A percentile compares a stretch with the other conserved stretches of the same genome.
Evolutionary conservation across 208 protist genomes (phyloP).

Genomic region (Porcisia hertigi): DNA sequence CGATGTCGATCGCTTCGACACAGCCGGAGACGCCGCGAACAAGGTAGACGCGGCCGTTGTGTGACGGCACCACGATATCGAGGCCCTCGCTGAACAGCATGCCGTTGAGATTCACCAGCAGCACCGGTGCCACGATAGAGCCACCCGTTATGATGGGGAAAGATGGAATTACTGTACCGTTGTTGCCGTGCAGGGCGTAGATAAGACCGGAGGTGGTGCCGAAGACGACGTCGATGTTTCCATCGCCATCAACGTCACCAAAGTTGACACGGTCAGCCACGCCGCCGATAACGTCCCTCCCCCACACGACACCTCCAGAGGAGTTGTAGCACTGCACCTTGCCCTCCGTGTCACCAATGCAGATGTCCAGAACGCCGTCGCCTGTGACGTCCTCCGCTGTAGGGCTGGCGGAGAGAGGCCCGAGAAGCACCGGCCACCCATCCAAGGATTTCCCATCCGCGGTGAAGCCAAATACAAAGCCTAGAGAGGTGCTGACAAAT

Average conservation of each 20-base stretch:
- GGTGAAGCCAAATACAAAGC: constrained; percentile 75
- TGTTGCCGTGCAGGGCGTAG: constrained; percentile 78
- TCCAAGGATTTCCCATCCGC: constrained; percentile 40
- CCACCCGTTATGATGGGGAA: constrained; percentile 85
- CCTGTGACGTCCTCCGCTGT: constrained; percentile 82
- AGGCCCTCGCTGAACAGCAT: constrained; percentile 37
- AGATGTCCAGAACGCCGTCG: constrained; percentile 87
- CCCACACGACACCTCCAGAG: constrained; percentile 78
- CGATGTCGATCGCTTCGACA: constrained; percentile 89
- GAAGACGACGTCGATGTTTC: constrained; percentile 83
- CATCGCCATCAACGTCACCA: constrained; percentile 92
- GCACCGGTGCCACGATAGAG: constrained; percentile 64
- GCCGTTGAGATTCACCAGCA: constrained; percentile 67
- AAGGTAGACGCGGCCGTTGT: constrained; percentile 91
- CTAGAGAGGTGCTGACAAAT: constrained; percentile 76
- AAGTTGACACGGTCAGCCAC: constrained; percentile 69
- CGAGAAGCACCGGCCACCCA: constrained; percentile 73
- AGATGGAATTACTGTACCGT: constrained; percentile 47
- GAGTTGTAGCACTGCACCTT: constrained; percentile 84
- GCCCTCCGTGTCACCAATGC: constrained; percentile 81
- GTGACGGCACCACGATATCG: constrained; percentile 82
- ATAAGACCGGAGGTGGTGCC: constrained; percentile 79
- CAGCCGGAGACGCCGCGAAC: constrained; percentile 77
- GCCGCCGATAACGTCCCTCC: constrained; percentile 54
- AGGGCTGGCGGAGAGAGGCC: constrained; percentile 71